Evolutionary conservation across 1,139 yeast genomes (phyloP).

Genomic region (Suhomyces maxii): DNA sequence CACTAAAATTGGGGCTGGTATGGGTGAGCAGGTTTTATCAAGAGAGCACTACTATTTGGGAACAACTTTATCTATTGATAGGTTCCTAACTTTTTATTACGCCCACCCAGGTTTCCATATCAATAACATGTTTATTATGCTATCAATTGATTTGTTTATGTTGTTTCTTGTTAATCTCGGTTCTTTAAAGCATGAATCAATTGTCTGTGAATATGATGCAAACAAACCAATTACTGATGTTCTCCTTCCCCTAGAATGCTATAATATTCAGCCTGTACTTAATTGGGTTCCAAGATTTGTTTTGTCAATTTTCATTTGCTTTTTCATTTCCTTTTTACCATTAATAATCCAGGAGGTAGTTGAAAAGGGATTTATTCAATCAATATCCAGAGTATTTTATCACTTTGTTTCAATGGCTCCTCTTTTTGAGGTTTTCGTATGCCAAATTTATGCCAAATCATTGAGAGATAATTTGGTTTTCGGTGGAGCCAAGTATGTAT

Average conservation of each 20-base stretch:
- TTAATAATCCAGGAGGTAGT: slow-evolving; percentile 74
- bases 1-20: slow-evolving; percentile 89
- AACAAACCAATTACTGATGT: slow-evolving; percentile 59
- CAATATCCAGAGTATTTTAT: slow-evolving; percentile 55
- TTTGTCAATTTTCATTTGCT: slow-evolving; percentile 77
- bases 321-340: slow-evolving; percentile 81
- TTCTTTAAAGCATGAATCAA: slow-evolving; percentile 60
- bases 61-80: slow-evolving; percentile 72
- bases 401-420: slow-evolving; percentile 79
- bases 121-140: slow-evolving; percentile 74
- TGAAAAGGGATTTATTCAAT: slow-evolving; percentile 71
- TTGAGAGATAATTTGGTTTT: slow-evolving; percentile 65
- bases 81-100: slow-evolving; percentile 81
- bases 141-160: slow-evolving; percentile 73
- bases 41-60: slow-evolving; percentile 84
- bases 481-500: slow-evolving; percentile 83
- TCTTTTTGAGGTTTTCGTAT: slow-evolving; percentile 81
- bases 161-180: slow-evolving; percentile 68
- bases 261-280: slow-evolving; percentile 68
- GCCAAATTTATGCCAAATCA: slow-evolving; percentile 78
- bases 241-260: slow-evolving; percentile 71
- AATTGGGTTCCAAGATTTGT: slow-evolving; percentile 83
- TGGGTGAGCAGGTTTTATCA: slow-evolving; percentile 89
- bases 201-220: slow-evolving; percentile 55
- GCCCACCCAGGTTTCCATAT: slow-evolving; percentile 93